Conservation (phyloP, 1,284 basidiomycete species). For the Heterobasidion irregulare region DNA sequence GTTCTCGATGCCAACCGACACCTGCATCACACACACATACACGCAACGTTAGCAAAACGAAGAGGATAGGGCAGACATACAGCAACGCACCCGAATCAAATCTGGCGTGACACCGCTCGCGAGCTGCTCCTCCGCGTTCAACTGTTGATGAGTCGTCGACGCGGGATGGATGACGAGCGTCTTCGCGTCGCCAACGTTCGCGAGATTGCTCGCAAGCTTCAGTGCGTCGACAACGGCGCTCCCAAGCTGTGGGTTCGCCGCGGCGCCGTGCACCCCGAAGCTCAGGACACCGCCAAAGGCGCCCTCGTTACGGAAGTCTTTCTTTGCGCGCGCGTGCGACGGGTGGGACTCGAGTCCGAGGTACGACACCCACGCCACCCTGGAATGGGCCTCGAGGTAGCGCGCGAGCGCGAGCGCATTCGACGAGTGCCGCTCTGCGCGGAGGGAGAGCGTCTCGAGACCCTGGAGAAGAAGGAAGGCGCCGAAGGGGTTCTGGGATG, state of each 20-base stretch:
- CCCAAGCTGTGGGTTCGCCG: constrained; percentile 36
- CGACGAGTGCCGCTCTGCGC: constrained; percentile 68
- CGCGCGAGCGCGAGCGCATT: constrained; percentile 72
- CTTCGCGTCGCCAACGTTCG: constrained; percentile 79
- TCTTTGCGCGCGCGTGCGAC: constrained; percentile 54
- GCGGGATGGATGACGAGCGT: constrained; percentile 81
- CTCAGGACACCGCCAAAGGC: constrained; percentile 73
- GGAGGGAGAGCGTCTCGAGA: constrained; percentile 78
- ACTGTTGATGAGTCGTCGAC: constrained; percentile 79
- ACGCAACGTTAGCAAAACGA: not conserved
- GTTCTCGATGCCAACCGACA: constrained; percentile 77
- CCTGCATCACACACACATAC: constrained; percentile 20
- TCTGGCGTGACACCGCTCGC: constrained; percentile 74
- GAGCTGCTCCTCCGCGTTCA: constrained; percentile 61
- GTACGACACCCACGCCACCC: constrained; percentile 80
- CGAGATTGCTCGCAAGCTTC: constrained; percentile 68
- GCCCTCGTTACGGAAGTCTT: constrained; percentile 41
- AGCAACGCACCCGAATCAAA: constrained; percentile 59
- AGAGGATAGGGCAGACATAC: not conserved
- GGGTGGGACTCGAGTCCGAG: constrained; percentile 64
- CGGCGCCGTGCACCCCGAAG: constrained; percentile 74
- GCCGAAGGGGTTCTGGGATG: constrained; percentile 72
- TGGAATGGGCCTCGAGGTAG: constrained; percentile 62
- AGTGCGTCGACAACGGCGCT: constrained; percentile 69
- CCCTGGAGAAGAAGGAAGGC: constrained; percentile 84